Evolutionary conservation across 192 early-diverging fungal genomes (phyloP).

Genomic region (Coemansia aciculifera): DNA sequence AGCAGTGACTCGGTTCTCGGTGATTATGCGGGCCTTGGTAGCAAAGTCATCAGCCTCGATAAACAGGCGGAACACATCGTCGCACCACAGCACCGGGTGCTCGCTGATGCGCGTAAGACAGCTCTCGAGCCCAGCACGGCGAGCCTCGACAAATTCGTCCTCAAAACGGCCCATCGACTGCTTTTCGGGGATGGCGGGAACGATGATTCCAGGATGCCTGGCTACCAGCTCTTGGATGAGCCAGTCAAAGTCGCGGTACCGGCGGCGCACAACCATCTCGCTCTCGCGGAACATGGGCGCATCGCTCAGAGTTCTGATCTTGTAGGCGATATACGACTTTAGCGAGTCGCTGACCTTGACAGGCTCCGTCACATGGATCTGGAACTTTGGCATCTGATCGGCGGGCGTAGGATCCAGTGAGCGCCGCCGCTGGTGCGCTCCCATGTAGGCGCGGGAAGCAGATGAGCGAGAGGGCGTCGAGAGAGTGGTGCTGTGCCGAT

Average conservation of each 20-base stretch:
- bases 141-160: slow-evolving; percentile 92
- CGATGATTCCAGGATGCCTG: slow-evolving; percentile 83
- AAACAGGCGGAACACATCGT: slow-evolving; percentile 82
- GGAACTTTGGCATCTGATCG: slow-evolving; percentile 58
- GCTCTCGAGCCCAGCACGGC: slow-evolving; percentile 79
- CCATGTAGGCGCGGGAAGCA: slow-evolving; percentile 27
- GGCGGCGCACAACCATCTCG: slow-evolving; percentile 80
- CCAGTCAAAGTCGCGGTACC: slow-evolving; percentile 95
- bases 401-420: slow-evolving; percentile 45
- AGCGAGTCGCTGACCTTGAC: slow-evolving; percentile 89
- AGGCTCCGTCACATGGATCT: slow-evolving; percentile 79
- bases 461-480: slow-evolving; percentile 13
- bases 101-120: slow-evolving; percentile 77
- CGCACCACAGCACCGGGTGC: slow-evolving; percentile 80
- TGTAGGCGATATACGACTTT: slow-evolving; percentile 83
- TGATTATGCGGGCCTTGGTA: slow-evolving; percentile 55
- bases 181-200: slow-evolving; percentile 93
- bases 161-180: slow-evolving; percentile 90
- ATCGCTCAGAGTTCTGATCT: slow-evolving; percentile 80
- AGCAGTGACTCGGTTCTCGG: slow-evolving; percentile 34
- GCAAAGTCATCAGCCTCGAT: slow-evolving; percentile 85
- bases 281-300: slow-evolving; percentile 72
- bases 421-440: slow-evolving; percentile 41
- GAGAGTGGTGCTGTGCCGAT: slow-evolving; percentile 9
- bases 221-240: slow-evolving; percentile 78